These are phyloP conservation scores for Xylaria flabelliformis DNA, from an alignment of 495 filamentous ascomycete genomes.

Conservation along the genomic window DNA sequence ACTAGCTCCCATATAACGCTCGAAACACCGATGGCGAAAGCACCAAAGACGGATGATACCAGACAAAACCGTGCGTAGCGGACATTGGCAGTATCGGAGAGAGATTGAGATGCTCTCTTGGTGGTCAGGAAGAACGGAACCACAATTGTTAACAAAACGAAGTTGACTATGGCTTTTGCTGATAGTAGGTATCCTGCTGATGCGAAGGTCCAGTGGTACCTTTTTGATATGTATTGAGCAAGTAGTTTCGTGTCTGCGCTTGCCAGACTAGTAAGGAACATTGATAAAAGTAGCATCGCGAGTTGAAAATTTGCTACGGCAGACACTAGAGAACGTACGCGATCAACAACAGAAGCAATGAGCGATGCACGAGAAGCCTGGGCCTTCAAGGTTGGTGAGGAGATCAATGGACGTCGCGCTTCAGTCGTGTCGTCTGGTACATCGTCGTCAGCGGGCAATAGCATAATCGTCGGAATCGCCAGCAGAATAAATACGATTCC, in stretches of 20 bases:
- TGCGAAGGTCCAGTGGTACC: constrained; percentile 49
- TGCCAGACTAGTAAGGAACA: constrained; percentile 53
- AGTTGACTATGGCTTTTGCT: constrained; percentile 52
- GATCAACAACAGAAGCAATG: constrained; percentile 30
- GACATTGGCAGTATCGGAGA: constrained; percentile 40
- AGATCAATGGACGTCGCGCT: constrained; percentile 39
- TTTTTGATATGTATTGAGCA: constrained; percentile 53
- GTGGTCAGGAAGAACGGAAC: constrained; percentile 43
- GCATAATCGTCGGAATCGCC: constrained; percentile 41
- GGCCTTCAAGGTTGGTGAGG: constrained; percentile 38
- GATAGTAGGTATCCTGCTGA: constrained; percentile 53
- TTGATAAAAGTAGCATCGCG: constrained; percentile 43
- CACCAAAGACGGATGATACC: constrained; percentile 48
- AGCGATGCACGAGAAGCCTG: constrained; percentile 27
- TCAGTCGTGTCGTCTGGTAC: constrained; percentile 28
- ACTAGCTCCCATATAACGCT: constrained; percentile 43
- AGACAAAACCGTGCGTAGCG: constrained; percentile 45
- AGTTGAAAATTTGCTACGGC: constrained; percentile 43
- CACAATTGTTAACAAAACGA: constrained; percentile 45
- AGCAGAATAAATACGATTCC: constrained; percentile 47
- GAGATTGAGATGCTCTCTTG: constrained; percentile 30
- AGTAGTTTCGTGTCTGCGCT: constrained; percentile 55
- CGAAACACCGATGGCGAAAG: constrained; percentile 45
- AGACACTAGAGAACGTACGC: constrained; percentile 35
- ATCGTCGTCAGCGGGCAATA: constrained; percentile 31